phyloP scores from a whole-genome alignment of 2,329 filamentous ascomycete species.

The Diaporthe longicolla region DNA sequence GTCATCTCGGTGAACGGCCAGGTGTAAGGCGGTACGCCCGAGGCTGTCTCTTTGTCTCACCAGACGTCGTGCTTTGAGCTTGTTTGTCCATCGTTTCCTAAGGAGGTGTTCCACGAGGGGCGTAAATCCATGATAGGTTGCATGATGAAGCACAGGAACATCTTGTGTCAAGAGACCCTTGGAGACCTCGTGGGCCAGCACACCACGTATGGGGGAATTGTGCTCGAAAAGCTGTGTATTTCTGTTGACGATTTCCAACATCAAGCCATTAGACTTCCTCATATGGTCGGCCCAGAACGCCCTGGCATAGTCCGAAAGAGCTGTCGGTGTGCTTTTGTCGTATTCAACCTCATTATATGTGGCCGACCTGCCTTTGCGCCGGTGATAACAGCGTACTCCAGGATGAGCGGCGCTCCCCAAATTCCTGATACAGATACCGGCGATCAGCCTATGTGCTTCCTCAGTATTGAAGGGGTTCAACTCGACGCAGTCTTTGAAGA shows the following conservation, averaged over 20 bases:
- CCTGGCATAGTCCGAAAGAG: neutral
- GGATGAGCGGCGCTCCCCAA: neutral
- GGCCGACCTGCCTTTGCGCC: neutral
- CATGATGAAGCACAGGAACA: neutral
- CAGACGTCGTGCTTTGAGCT: neutral
- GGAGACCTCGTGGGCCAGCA: neutral
- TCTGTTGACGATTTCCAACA: neutral
- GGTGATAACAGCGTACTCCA: neutral
- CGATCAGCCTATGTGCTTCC: neutral
- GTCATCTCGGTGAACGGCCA: neutral
- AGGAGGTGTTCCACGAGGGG: neutral
- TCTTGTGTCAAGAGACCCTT: neutral
- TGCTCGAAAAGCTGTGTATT: neutral
- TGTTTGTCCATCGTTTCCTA: neutral
- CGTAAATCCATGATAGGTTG: neutral
- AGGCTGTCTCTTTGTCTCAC: neutral
- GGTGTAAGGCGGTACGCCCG: neutral
- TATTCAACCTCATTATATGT: accelerated
- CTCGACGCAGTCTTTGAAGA: slow-evolving; percentile 22
- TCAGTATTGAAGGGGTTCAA: slow-evolving; percentile 1
- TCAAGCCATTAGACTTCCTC: neutral
- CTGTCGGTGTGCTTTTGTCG: neutral
- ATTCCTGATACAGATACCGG: neutral
- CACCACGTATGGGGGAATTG: neutral
- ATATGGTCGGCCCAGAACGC: neutral